phyloP scores from a whole-genome alignment of 495 filamentous ascomycete genomes.

The Trichoderma virens region DNA sequence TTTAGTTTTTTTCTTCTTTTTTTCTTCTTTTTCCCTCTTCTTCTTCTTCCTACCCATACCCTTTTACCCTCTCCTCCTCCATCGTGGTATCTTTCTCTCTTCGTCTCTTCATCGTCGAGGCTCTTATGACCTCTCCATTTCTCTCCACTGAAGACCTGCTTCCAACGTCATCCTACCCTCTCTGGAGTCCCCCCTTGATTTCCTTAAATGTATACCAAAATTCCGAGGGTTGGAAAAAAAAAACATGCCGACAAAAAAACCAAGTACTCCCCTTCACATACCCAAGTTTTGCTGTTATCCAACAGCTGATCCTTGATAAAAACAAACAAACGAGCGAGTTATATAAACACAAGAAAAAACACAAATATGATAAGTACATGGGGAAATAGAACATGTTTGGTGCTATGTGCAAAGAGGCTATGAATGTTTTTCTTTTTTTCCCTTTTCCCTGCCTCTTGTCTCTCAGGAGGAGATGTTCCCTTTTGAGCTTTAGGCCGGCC shows the following conservation, averaged over 20 bases:
- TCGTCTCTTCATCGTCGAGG: not conserved
- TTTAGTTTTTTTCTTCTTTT: not conserved
- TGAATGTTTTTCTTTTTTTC: not conserved
- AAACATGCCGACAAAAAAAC: not conserved
- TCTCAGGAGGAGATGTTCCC: not conserved
- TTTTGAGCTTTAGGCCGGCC: not conserved
- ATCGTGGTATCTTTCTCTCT: not conserved
- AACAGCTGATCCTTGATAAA: not conserved
- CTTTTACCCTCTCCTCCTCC: not conserved
- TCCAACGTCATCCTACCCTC: not conserved
- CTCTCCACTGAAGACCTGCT: slow-evolving; percentile 1
- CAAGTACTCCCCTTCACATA: not conserved
- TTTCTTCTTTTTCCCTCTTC: not conserved
- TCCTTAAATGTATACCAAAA: not conserved
- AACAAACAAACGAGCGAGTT: not conserved
- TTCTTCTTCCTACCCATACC: not conserved
- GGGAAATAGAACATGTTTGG: not conserved
- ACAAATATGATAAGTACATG: not conserved
- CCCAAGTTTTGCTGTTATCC: not conserved
- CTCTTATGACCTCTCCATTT: not conserved
- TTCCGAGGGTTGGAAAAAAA: not conserved
- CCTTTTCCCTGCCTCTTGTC: not conserved
- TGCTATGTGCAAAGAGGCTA: not conserved
- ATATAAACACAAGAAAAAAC: slow-evolving; percentile 4
- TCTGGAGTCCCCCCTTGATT: not conserved